Base-by-base conservation (phyloP, 768 basidiomycete genomes). In the Lentinula boryana region DNA sequence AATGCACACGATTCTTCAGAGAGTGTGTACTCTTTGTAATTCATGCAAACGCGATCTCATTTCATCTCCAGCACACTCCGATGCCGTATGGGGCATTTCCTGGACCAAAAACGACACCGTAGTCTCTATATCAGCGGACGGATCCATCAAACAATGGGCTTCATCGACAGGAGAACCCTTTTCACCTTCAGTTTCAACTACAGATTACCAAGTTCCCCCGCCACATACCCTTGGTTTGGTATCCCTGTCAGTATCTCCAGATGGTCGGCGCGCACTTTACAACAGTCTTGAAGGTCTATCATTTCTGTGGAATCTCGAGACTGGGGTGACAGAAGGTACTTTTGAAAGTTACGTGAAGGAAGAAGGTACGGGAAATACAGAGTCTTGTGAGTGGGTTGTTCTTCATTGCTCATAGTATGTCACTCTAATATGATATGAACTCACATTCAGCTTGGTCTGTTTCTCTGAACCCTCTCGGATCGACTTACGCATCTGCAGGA, bases 271-370 rank as follows among this genome's bases (percentile, higher is more conserved):
- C 33, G 92, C 85, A 0, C 71, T 97, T 49, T 89, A 86, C 66
- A 93, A 93, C 67, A 88, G 88, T 58, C 77, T 95, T 18, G 94
- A 96, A 67, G 95, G 95, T 1, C 81, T 88, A 32, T 93, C 92
- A 0, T 80, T 75, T 51, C 73, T 95, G 27, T 88, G 88, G 82
- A 86, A 95, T 68, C 70, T 94, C 50, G 72, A 80, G 38, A 81
- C 76, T 16, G 88, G 88, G 4, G 77, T 81, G 38, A 69, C 87
- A 2, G 70, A 84, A 0, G 89, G 84, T 10, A 83, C 78, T 59
- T 84, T 84, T 61, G 92, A 94, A 70, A 94, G 91, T 64, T 94
- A 84, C 67, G 78, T 78, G 52, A 77, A 86, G 50, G 75, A 72
- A 4, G 80, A 80, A 10, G 83, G 81, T 15, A 68, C 71, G 57